A percentile compares a stretch with the other conserved stretches of the same genome.
Conservation (phyloP, 75 land plant genomes). For the Picea glauca region DNA sequence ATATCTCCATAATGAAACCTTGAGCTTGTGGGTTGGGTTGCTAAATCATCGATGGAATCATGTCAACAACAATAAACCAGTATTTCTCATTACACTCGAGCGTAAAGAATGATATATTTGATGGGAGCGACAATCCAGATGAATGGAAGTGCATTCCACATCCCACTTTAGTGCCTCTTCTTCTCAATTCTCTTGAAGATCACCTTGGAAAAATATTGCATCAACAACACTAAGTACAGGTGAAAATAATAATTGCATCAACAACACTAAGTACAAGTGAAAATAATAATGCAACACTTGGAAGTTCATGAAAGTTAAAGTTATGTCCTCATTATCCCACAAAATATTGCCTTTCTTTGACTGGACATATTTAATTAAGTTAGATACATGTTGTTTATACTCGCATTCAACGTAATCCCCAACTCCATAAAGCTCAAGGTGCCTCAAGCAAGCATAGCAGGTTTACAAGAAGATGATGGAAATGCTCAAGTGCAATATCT, state of each 20-base stretch:
- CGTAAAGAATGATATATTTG: conserved; percentile 95
- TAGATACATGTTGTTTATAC: conserved; percentile 90
- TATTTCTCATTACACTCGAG: conserved; percentile 93
- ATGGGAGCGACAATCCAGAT: conserved; percentile 97
- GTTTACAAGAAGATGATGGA: conserved; percentile 95
- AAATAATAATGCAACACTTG: conserved; percentile 91
- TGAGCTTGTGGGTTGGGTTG: conserved; percentile 88
- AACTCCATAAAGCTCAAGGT: conserved; percentile 69
- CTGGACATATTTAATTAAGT: conserved; percentile 94
- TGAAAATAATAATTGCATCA: conserved; percentile 90
- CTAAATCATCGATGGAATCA: conserved; percentile 95
- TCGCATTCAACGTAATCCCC: conserved; percentile 87
- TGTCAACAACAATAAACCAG: conserved; percentile 87
- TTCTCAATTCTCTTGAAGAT: conserved; percentile 93
- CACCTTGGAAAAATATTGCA: conserved; percentile 97
- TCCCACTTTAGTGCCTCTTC: conserved; percentile 98
- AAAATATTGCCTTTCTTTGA: conserved; percentile 93
- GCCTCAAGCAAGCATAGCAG: conserved; percentile 93
- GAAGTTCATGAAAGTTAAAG: conserved; percentile 73
- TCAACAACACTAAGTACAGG: conserved; percentile 94
- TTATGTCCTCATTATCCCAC: conserved; percentile 99
- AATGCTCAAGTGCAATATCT: conserved; percentile 94
- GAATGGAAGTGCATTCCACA: conserved; percentile 95
- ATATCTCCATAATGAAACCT: conserved; percentile 96
- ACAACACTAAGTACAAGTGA: conserved; percentile 95